phyloP scores from a whole-genome alignment of 2,329 filamentous ascomycete genomes.

The Trichoderma brevicompactum region DNA sequence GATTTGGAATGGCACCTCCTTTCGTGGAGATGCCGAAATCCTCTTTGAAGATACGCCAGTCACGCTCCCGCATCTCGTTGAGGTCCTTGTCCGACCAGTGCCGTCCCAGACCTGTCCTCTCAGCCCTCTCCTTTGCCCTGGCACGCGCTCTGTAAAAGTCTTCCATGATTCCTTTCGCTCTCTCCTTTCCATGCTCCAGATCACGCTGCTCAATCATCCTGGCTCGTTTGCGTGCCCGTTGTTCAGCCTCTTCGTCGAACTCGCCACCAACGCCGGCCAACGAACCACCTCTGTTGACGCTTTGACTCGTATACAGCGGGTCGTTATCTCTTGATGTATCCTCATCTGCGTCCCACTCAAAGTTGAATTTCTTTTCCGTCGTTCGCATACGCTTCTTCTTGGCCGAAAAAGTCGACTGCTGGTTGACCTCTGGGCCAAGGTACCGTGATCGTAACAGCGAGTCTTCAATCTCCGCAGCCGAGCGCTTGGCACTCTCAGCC shows the following conservation, averaged over 20 bases:
- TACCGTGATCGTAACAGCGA: conserved; percentile 79
- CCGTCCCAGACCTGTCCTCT: conserved; percentile 78
- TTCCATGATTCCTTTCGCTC: conserved; percentile 80
- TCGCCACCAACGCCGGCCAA: conserved; percentile 56
- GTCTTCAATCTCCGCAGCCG: conserved; percentile 69
- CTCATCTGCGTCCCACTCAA: conserved; percentile 95
- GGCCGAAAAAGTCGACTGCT: conserved; percentile 82
- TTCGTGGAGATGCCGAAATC: conserved; percentile 97
- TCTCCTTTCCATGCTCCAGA: conserved; percentile 71
- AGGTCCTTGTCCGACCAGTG: conserved; percentile 96
- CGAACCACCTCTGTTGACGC: conserved; percentile 40
- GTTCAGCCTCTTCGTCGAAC: conserved; percentile 60
- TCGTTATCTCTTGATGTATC: conserved; percentile 76
- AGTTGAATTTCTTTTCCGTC: conserved; percentile 97
- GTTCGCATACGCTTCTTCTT: conserved; percentile 95
- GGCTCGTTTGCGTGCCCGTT: conserved; percentile 61
- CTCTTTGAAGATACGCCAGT: conserved; percentile 99
- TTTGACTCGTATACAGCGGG: conserved; percentile 65
- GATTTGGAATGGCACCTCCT: conserved; percentile 88
- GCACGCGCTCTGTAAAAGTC: conserved; percentile 69
- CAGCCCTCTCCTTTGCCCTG: conserved; percentile 72
- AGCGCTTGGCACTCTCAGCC: conserved; percentile 44
- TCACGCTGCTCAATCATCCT: conserved; percentile 76
- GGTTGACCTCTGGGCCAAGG: conserved; percentile 86
- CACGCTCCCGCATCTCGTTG: conserved; percentile 92